phyloP scores from a whole-genome alignment of 768 basidiomycete species.

The Butyriboletus loyo region DNA sequence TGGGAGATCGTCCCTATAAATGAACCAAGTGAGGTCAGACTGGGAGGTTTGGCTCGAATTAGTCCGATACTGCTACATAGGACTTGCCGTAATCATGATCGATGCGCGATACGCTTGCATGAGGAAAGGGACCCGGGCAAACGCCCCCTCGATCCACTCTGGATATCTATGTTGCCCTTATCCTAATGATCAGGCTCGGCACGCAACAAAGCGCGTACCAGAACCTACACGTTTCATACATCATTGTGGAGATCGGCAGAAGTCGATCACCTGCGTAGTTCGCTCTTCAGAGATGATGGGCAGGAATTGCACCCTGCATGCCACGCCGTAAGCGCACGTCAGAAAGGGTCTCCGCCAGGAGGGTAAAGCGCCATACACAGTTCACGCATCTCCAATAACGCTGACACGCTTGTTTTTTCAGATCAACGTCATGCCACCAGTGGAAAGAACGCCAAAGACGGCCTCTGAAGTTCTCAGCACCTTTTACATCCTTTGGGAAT shows the following conservation, averaged over 20 bases:
- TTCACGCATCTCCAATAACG: slow-evolving; percentile 63
- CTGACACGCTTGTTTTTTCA: slow-evolving; percentile 53
- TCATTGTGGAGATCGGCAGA: slow-evolving; percentile 61
- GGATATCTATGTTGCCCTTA: background rate
- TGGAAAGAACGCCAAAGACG: slow-evolving; percentile 51
- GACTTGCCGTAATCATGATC: slow-evolving; percentile 38
- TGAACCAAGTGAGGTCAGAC: slow-evolving; percentile 1
- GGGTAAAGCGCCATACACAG: slow-evolving; percentile 41
- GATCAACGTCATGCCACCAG: slow-evolving; percentile 53
- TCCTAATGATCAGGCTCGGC: background rate
- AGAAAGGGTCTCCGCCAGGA: slow-evolving; percentile 2
- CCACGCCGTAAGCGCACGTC: slow-evolving; percentile 5
- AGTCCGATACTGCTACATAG: background rate
- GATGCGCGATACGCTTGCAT: slow-evolving; percentile 38
- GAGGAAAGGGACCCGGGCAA: background rate
- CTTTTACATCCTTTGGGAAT: background rate
- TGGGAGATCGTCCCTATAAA: background rate
- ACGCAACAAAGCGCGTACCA: slow-evolving; percentile 31
- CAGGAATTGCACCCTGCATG: slow-evolving; percentile 55
- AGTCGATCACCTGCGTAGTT: slow-evolving; percentile 51
- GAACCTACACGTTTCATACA: slow-evolving; percentile 24
- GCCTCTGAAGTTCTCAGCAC: slow-evolving; percentile 37
- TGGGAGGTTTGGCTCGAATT: background rate
- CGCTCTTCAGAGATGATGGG: slow-evolving; percentile 50
- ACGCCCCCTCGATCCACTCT: background rate